A percentile compares a stretch with the other conserved stretches of the same genome.
Evolutionary conservation across 2,329 filamentous ascomycete genomes (phyloP).

Genomic region (Clarireedia hainanense): DNA sequence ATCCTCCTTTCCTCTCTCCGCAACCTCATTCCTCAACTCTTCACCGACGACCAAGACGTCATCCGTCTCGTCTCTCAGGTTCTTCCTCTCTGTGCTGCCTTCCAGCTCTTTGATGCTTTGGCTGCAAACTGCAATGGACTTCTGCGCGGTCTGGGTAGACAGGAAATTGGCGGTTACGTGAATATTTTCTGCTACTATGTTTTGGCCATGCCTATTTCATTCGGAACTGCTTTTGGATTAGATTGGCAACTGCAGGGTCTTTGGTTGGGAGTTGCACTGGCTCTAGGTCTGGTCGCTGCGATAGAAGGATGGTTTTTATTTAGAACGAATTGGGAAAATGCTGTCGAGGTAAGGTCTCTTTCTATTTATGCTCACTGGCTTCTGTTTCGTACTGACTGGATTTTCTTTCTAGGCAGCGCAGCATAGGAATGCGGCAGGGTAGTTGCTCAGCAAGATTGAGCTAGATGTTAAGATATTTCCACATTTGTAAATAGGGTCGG

Average conservation of each 20-base stretch:
- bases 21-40: conserved; percentile 67
- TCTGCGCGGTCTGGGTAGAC: conserved; percentile 77
- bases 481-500: too few species aligned
- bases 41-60: conserved; percentile 67
- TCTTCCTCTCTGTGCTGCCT: conserved; percentile 74
- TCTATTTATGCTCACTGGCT: neutral
- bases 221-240: conserved; percentile 69
- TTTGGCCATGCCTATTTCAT: conserved; percentile 76
- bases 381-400: neutral
- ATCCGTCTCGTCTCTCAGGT: conserved; percentile 59
- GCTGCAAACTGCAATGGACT: conserved; percentile 76
- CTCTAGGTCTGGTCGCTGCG: conserved; percentile 39
- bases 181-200: conserved; percentile 82
- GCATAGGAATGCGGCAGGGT: conserved; percentile 42
- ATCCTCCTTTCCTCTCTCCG: conserved; percentile 60
- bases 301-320: conserved; percentile 51
- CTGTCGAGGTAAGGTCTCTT: conserved; percentile 38
- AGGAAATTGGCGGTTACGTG: conserved; percentile 83
- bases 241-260: conserved; percentile 72
- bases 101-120: conserved; percentile 83
- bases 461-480: too few species aligned
- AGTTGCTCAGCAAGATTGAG: neutral
- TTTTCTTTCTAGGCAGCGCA: conserved; percentile 37
- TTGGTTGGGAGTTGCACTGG: conserved; percentile 73
- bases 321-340: conserved; percentile 46